Conservation (phyloP, 2,329 filamentous ascomycete genomes). For the Geosmithia flava region DNA sequence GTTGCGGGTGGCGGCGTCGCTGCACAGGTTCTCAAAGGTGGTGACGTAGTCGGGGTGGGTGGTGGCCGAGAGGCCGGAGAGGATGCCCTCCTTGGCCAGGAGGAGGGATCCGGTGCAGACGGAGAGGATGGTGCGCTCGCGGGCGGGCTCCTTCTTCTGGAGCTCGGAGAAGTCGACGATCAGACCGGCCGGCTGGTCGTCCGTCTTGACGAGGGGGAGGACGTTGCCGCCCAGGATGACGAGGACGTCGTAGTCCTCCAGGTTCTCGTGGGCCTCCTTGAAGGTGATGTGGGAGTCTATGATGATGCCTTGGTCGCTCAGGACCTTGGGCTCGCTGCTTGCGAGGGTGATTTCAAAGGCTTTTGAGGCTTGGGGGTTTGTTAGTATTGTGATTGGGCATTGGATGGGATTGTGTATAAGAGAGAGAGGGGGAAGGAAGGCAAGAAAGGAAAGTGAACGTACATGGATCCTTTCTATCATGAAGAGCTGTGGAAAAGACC, state of each 20-base stretch:
- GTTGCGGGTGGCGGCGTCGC: constrained; percentile 57
- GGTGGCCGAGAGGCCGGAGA: constrained; percentile 68
- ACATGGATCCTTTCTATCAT: constrained; percentile 41
- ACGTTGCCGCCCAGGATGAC: constrained; percentile 63
- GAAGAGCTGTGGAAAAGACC: constrained; percentile 35
- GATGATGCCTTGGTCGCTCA: constrained; percentile 52
- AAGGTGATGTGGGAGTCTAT: constrained; percentile 65
- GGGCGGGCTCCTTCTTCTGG: constrained; percentile 65
- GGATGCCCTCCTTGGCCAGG: constrained; percentile 63
- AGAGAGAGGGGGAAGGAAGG: neutral
- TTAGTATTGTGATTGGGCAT: neutral
- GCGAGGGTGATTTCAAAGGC: constrained; percentile 48
- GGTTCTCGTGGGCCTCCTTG: constrained; percentile 63
- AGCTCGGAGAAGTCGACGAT: constrained; percentile 69
- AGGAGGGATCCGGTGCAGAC: constrained; percentile 71
- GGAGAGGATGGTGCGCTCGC: constrained; percentile 71
- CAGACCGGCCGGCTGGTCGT: constrained; percentile 55
- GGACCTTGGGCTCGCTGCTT: constrained; percentile 37
- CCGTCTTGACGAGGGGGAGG: constrained; percentile 51
- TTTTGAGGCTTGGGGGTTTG: constrained; percentile 30
- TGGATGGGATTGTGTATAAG: neutral
- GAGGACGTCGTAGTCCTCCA: constrained; percentile 68
- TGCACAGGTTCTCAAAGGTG: constrained; percentile 70
- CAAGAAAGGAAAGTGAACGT: constrained; percentile 14
- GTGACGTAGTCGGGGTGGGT: constrained; percentile 74